Percentiles rank a stretch among this genome's conserved stretches.
Conservation (phyloP, 192 early-diverging fungal genomes). For the Pilobolus umbonatus region DNA sequence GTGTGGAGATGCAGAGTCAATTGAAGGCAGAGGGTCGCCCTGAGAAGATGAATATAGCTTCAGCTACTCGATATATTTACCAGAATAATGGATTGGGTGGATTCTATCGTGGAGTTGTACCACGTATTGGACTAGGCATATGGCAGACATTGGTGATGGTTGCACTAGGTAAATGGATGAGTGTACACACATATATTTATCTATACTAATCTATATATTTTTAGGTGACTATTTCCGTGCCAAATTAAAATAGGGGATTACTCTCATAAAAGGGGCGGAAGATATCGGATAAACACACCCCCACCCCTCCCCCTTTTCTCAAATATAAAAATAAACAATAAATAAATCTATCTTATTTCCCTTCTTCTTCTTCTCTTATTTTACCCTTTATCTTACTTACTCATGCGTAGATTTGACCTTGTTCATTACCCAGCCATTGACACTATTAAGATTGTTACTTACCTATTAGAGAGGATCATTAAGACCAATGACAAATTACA, state of each 20-base stretch:
- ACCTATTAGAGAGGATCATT: constrained; percentile 51
- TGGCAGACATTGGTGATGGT: constrained; percentile 96
- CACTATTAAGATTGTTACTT: constrained; percentile 56
- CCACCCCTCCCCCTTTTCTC: too few species aligned
- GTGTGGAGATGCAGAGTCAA: constrained; percentile 98
- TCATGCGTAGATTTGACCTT: constrained; percentile 5
- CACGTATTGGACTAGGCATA: constrained; percentile 71
- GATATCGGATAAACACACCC: too few species aligned
- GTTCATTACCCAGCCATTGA: constrained; percentile 36
- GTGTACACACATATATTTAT: not conserved
- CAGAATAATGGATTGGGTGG: constrained; percentile 84
- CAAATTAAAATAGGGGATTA: not conserved
- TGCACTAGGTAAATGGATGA: constrained; percentile 42
- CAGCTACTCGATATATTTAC: constrained; percentile 87
- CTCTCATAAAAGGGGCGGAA: too few species aligned
- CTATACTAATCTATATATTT: not conserved
- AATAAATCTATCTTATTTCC: too few species aligned
- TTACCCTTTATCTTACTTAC: too few species aligned
- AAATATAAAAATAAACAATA: too few species aligned
- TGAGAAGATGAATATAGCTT: constrained; percentile 84
- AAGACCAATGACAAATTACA: constrained; percentile 49
- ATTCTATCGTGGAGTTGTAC: constrained; percentile 87
- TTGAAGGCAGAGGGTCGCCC: constrained; percentile 84
- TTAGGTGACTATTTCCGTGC: not conserved
- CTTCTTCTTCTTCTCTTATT: constrained; percentile 4